Evolutionary conservation across 1,139 yeast species (phyloP).

Genomic region (Pichia norvegensis): DNA sequence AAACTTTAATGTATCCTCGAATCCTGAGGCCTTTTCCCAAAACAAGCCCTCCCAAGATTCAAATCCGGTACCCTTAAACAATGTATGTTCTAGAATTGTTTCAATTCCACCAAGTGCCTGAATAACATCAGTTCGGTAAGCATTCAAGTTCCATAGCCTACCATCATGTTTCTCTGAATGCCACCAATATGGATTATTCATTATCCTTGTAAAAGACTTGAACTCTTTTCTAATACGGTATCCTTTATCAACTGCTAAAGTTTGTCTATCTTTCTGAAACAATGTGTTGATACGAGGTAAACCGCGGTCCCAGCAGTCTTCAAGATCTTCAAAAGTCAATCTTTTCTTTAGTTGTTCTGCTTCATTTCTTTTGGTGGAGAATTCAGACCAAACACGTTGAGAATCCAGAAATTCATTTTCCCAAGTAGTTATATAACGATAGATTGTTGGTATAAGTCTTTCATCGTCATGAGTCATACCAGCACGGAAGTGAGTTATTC

Average conservation of each 20-base stretch:
- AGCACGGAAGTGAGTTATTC: constrained; percentile 87
- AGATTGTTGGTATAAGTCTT: constrained; percentile 83
- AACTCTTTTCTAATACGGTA: constrained; percentile 78
- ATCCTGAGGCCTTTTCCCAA: constrained; percentile 97
- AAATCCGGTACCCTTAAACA: constrained; percentile 95
- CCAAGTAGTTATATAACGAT: constrained; percentile 92
- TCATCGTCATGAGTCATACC: constrained; percentile 82
- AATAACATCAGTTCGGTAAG: constrained; percentile 91
- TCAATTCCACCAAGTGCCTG: constrained; percentile 98
- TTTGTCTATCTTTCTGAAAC: constrained; percentile 91
- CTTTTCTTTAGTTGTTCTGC: constrained; percentile 83
- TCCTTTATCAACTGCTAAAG: constrained; percentile 92
- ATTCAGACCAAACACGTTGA: constrained; percentile 96
- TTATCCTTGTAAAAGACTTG: constrained; percentile 61
- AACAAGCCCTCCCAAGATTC: constrained; percentile 98
- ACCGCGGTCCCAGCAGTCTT: constrained; percentile 94
- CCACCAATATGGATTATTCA: constrained; percentile 96
- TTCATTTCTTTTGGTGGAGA: constrained; percentile 81
- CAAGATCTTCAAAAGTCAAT: constrained; percentile 86
- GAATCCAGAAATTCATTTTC: constrained; percentile 93
- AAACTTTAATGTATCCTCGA: constrained; percentile 91
- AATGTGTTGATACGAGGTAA: constrained; percentile 91
- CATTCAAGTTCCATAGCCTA: constrained; percentile 85
- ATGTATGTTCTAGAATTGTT: constrained; percentile 88
- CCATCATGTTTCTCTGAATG: constrained; percentile 91